Base-by-base conservation (phyloP, 805 yeast species). In the Hyphopichia homilentoma region DNA sequence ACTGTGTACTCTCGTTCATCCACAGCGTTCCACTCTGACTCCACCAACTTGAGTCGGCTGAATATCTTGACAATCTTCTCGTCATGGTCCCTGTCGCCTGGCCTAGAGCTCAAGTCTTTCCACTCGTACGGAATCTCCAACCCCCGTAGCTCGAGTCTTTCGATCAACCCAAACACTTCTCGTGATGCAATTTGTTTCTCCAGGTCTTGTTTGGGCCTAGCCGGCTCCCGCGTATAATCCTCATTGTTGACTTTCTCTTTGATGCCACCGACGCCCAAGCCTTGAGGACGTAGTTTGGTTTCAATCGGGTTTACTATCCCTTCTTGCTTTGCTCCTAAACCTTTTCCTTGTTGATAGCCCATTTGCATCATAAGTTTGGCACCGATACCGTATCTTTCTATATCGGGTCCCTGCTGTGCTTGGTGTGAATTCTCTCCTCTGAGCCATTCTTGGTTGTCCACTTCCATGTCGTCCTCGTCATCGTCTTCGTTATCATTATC, bases 331-430 rank as follows among this genome's bases (percentile, higher is more conserved):
- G 63, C 62, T 2, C 98, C 98, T n/a, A 90, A 68, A 1, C 97
- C 97, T 47, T 73, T 66, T 0, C 98, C 97, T 25, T 73, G 74
- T 6, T 71, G 70, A 57, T 85, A 89, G 0, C 98, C 98, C 97
- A 90, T 89, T 40, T 78, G 73, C 39, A 77, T 68, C 61, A 90
- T 55, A 31, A 90, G 60, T 30, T 70, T 59, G 3, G 95, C 95
- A 22, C 97, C 97, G 23, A 87, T 76, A 5, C 97, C 97, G 50
- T 89, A 88, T 30, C 40, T 41, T 11, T 40, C 28, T 7, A 36
- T 14, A 19, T 30, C 24, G 21, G 30, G 2, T 13, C 20, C 3
- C 15, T 12, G 22, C 22, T 20, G 22, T 11, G 7, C 11, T 20
- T 20, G 9, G 11, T 20, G 11, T 20, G 7, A 7, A 20, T 16